These are phyloP conservation scores for Starmera dryadoides DNA, from an alignment of 805 yeast genomes.

Conservation along the genomic window DNA sequence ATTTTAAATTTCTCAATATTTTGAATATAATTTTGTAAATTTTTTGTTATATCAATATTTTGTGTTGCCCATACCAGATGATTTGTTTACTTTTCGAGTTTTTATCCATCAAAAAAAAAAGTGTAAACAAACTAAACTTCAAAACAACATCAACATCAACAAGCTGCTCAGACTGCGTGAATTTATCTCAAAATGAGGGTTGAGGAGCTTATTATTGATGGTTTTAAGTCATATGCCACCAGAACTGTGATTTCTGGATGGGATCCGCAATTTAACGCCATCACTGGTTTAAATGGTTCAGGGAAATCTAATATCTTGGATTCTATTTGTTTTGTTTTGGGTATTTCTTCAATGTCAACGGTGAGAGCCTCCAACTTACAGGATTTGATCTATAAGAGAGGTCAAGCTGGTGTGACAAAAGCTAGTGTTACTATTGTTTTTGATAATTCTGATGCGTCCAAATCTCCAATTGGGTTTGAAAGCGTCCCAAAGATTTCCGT, in stretches of 20 bases:
- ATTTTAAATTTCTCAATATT: too few species aligned
- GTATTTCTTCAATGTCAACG: conserved; percentile 89
- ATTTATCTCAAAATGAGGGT: conserved; percentile 87
- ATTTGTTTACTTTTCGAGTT: too few species aligned
- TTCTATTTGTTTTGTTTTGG: conserved; percentile 97
- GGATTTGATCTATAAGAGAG: conserved; percentile 92
- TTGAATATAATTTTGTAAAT: too few species aligned
- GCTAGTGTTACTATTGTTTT: conserved; percentile 96
- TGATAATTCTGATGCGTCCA: conserved; percentile 70
- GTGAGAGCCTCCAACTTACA: conserved; percentile 91
- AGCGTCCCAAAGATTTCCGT: conserved; percentile 74
- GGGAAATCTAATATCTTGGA: conserved; percentile 96
- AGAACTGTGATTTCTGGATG: conserved; percentile 92
- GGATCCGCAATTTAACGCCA: conserved; percentile 96
- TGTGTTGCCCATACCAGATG: too few species aligned
- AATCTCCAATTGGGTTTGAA: conserved; percentile 85
- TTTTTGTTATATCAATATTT: too few species aligned
- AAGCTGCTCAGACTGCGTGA: too few species aligned
- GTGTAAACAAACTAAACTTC: too few species aligned
- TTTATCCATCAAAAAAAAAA: too few species aligned
- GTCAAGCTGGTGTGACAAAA: conserved; percentile 96
- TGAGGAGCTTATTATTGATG: conserved; percentile 95
- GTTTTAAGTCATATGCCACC: conserved; percentile 95
- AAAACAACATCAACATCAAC: too few species aligned
- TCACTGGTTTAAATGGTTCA: conserved; percentile 95